Base-by-base conservation (phyloP, 2,329 filamentous ascomycete species). In the Albophoma yamanashiensis region DNA sequence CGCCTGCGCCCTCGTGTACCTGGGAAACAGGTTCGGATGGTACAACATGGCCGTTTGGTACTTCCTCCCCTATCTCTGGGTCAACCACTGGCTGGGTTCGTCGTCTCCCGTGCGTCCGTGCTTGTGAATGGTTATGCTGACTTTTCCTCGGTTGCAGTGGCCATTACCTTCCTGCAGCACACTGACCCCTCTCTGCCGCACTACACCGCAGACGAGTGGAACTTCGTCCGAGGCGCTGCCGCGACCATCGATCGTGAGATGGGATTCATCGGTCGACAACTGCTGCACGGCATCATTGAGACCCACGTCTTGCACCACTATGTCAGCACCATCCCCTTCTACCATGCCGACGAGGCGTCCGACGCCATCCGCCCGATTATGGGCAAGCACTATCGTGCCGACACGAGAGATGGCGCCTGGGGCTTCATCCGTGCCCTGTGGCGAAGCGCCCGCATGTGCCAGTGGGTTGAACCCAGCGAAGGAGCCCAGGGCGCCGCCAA, bases 271-370 rank as follows among this genome's bases (percentile, higher is more conserved):
- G 93, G 93, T 62, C 91, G 92, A 68, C 83, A 89, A 67, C 83
- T 97, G 63, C 82, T 97, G 74, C 93, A 97, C 82, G 93, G 92
- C 70, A 97, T 97, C 76, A 88, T 97, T 74, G 93, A 97, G 82
- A 97, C 93, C 56, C 93, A 97, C 78, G 93, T 97, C 62, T 89
- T 96, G 62, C 93, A 97, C 82, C 93, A 97, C 84, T 97, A 96
- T 77, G 86, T 97, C 74, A 93, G 89, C 77, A 91, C 86, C 70
- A 97, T 97, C 67, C 93, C 93, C 64, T 97, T 97, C 79, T 97
- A 97, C 80, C 83, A 97, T 75, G 93, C 92, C 71, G 92, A 96
- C 68, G 92, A 97, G 79, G 92, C 93, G 61, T 89, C 87, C 68
- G 92, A 97, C 68, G 92, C 92, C 70, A 96, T 97, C 83, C 92